Evolutionary conservation across 2,329 filamentous ascomycete genomes (phyloP).

Genomic region (Penicillium sumatraense): DNA sequence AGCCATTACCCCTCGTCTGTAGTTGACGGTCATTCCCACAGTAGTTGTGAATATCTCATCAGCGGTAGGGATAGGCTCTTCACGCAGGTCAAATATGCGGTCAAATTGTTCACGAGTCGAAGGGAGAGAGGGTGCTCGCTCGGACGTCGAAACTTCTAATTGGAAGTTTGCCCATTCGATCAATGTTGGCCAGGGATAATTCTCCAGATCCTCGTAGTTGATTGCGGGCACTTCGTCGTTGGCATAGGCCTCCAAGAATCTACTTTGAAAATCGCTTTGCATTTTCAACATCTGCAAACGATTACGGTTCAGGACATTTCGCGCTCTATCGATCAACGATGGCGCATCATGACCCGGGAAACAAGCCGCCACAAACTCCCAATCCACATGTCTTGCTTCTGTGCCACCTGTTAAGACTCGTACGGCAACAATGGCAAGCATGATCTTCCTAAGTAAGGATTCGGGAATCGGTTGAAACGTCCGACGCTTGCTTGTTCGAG

Average conservation of each 20-base stretch:
- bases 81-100: slow-evolving; percentile 45
- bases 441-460: slow-evolving; percentile 39
- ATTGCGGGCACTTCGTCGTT: slow-evolving; percentile 48
- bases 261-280: slow-evolving; percentile 52
- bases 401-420: slow-evolving; percentile 51
- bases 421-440: slow-evolving; percentile 49
- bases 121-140: slow-evolving; percentile 48
- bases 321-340: not conserved
- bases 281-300: slow-evolving; percentile 48
- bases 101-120: slow-evolving; percentile 48
- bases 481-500: slow-evolving; percentile 19
- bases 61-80: slow-evolving; percentile 35
- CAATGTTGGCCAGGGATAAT: slow-evolving; percentile 52
- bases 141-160: slow-evolving; percentile 44
- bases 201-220: slow-evolving; percentile 48
- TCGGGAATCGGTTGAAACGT: slow-evolving; percentile 30
- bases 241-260: slow-evolving; percentile 51
- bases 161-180: slow-evolving; percentile 52
- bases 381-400: slow-evolving; percentile 49
- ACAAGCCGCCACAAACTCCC: slow-evolving; percentile 47
- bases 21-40: slow-evolving; percentile 34
- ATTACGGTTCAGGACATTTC: slow-evolving; percentile 43
- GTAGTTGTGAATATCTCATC: slow-evolving; percentile 43
- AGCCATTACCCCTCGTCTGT: slow-evolving; percentile 40
- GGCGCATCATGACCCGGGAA: slow-evolving; percentile 38